A percentile compares a stretch with the other conserved stretches of the same genome.
Conservation (phyloP, 768 basidiomycete genomes). For the Symmetrospora coprosmae region DNA sequence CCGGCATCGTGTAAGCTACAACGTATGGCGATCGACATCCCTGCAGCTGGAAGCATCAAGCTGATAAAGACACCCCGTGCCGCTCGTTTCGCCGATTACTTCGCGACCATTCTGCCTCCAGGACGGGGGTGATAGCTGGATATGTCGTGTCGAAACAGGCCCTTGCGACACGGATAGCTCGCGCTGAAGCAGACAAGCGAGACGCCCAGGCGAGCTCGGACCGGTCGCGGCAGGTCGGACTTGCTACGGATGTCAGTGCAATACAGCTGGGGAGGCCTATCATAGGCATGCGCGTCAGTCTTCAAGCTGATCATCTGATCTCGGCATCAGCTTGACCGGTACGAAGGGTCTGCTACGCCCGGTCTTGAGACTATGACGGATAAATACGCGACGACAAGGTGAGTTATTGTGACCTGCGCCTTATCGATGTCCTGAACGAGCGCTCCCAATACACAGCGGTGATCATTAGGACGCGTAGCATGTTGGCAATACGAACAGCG, state of each 20-base stretch:
- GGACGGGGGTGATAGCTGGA: conserved; percentile 17
- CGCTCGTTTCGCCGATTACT: background rate
- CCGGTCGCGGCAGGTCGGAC: background rate
- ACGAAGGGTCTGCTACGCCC: background rate
- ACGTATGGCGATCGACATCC: background rate
- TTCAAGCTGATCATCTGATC: too few species aligned
- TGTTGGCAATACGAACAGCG: too few species aligned
- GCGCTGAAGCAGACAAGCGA: conserved; percentile 4
- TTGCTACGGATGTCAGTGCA: background rate
- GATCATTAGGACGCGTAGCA: too few species aligned
- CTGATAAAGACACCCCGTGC: background rate
- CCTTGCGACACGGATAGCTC: background rate
- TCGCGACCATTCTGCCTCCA: background rate
- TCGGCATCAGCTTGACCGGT: conserved; percentile 1
- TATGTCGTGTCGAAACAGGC: conserved; percentile 17
- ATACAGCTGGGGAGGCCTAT: too few species aligned
- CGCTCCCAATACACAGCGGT: too few species aligned
- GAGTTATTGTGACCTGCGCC: too few species aligned
- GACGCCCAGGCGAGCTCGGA: background rate
- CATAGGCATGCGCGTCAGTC: too few species aligned
- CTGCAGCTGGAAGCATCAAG: background rate
- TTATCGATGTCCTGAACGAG: too few species aligned
- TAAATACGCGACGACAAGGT: conserved; percentile 20
- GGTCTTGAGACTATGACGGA: conserved; percentile 8
- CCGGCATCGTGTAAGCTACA: conserved; percentile 2